phyloP scores from a whole-genome alignment of 148 eudicot genomes.

The Silene latifolia region DNA sequence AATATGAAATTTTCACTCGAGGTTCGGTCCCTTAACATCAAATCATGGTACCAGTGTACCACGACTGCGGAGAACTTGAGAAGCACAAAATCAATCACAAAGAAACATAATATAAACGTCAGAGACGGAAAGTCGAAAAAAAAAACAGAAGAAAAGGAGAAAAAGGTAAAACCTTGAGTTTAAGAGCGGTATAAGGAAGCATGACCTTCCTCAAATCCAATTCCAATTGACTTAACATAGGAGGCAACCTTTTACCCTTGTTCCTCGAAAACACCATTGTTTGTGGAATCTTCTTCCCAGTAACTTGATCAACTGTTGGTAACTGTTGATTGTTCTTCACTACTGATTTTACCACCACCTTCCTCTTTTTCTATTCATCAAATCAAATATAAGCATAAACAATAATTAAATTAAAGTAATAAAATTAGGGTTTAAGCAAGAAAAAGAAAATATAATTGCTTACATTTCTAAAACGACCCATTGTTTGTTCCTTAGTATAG shows the following conservation, averaged over 20 bases:
- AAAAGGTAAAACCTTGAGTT: slow-evolving; percentile 57
- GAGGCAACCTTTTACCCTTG: slow-evolving; percentile 60
- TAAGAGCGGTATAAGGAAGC: slow-evolving; percentile 90
- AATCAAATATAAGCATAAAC: background rate
- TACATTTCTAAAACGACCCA: slow-evolving; percentile 34
- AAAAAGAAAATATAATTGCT: background rate
- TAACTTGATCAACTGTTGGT: slow-evolving; percentile 64
- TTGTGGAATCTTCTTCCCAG: slow-evolving; percentile 85
- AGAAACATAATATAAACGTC: background rate
- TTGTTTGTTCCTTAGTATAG: slow-evolving; percentile 1
- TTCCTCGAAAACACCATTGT: slow-evolving; percentile 72
- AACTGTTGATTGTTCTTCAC: slow-evolving; percentile 38
- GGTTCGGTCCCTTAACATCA: no score
- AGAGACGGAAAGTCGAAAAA: background rate
- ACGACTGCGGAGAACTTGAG: no score
- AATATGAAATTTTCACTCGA: no score
- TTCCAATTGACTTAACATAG: slow-evolving; percentile 54
- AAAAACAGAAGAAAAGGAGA: background rate
- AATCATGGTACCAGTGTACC: no score
- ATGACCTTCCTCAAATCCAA: slow-evolving; percentile 76
- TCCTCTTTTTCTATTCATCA: slow-evolving; percentile 32
- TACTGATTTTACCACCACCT: slow-evolving; percentile 42
- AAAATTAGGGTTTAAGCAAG: background rate
- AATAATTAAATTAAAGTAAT: background rate
- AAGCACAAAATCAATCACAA: background rate